These are phyloP conservation scores for Hibiscus syriacus DNA, from an alignment of 345 rosid genomes.

Conservation along the genomic window DNA sequence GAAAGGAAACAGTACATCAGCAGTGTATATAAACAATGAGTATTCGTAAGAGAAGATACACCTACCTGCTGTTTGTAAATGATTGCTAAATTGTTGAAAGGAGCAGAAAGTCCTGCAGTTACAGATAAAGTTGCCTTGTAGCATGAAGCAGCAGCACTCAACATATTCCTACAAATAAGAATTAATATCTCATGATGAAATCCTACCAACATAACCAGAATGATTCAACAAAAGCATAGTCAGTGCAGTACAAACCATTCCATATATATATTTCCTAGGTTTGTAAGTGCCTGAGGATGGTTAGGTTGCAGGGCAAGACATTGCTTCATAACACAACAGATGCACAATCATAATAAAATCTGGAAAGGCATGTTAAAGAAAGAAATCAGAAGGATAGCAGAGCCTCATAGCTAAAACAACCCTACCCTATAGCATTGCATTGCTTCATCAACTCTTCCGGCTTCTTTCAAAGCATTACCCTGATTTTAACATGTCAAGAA, in stretches of 20 bases:
- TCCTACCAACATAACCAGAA: not conserved
- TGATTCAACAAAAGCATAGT: slow-evolving; percentile 18
- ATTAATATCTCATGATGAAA: slow-evolving; percentile 1
- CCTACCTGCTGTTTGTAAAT: slow-evolving; percentile 91
- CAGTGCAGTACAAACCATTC: slow-evolving; percentile 43
- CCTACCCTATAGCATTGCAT: slow-evolving; percentile 85
- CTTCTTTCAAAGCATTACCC: slow-evolving; percentile 97
- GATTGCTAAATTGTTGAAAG: slow-evolving; percentile 90
- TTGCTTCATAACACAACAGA: slow-evolving; percentile 49
- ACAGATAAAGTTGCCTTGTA: slow-evolving; percentile 89
- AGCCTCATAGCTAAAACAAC: not conserved
- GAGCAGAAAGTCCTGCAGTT: slow-evolving; percentile 92
- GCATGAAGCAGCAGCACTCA: slow-evolving; percentile 67
- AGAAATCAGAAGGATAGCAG: slow-evolving; percentile 6
- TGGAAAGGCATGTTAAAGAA: slow-evolving; percentile 5
- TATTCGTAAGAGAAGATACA: not conserved
- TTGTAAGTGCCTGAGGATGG: slow-evolving; percentile 96
- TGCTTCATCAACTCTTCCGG: slow-evolving; percentile 89
- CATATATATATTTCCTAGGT: slow-evolving; percentile 95
- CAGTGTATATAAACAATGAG: not conserved
- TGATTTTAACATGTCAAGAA: slow-evolving; percentile 13
- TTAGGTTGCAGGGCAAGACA: slow-evolving; percentile 78
- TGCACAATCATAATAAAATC: not conserved
- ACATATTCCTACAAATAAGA: slow-evolving; percentile 62
- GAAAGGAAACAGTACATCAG: not conserved